A percentile compares a stretch with the other conserved stretches of the same genome.
phyloP scores from a whole-genome alignment of 495 filamentous ascomycete species.

The Neurospora sublineolata region DNA sequence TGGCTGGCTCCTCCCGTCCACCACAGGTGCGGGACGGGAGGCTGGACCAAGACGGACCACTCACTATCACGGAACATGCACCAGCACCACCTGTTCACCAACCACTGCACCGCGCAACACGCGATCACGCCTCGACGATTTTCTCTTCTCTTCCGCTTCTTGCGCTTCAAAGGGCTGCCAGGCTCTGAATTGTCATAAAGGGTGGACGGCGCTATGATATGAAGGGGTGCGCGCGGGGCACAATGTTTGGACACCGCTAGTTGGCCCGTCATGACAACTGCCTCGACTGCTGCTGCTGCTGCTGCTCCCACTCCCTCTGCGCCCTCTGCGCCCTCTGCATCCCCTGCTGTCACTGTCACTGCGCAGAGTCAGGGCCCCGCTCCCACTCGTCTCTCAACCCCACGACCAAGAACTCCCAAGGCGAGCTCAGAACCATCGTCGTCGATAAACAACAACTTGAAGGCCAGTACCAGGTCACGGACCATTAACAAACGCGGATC shows the following conservation, averaged over 20 bases:
- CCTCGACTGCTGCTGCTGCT: background rate
- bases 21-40: background rate
- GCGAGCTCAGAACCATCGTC: background rate
- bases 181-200: background rate
- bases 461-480: background rate
- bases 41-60: background rate
- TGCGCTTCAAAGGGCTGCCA: background rate
- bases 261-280: constrained; percentile 1
- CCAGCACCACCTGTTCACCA: background rate
- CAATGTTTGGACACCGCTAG: background rate
- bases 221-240: background rate
- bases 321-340: background rate
- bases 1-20: background rate
- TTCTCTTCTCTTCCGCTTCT: background rate
- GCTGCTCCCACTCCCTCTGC: background rate
- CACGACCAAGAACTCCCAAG: constrained; percentile 15
- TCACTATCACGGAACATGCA: background rate
- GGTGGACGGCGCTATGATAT: background rate
- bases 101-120: background rate
- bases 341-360: constrained; percentile 9
- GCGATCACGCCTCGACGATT: background rate
- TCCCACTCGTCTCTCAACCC: constrained; percentile 17
- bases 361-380: constrained; percentile 7
- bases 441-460: background rate
- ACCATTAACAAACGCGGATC: constrained; percentile 7